Percentiles rank a stretch among this genome's conserved stretches.
Evolutionary conservation across 352 stramenopile species (phyloP).

Genomic region (Thraustotheca clavata): DNA sequence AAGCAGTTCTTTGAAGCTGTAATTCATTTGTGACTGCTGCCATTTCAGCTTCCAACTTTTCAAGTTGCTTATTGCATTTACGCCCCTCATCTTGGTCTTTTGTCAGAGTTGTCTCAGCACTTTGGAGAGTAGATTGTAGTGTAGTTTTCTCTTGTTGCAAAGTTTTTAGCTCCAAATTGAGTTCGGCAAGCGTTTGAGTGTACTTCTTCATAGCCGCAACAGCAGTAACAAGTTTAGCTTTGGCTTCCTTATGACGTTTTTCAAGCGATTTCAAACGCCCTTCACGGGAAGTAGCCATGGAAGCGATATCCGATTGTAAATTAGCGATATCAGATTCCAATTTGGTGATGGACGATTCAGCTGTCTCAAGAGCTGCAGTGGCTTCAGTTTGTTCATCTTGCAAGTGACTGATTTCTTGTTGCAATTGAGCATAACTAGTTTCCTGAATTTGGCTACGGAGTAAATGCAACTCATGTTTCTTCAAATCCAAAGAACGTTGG

Average conservation of each 20-base stretch:
- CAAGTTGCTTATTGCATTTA: not conserved
- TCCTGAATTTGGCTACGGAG: slow-evolving; percentile 72
- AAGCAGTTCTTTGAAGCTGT: slow-evolving; percentile 52
- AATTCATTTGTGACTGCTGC: slow-evolving; percentile 52
- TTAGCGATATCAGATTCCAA: slow-evolving; percentile 65
- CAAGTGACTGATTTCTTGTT: slow-evolving; percentile 53
- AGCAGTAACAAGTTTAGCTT: slow-evolving; percentile 66
- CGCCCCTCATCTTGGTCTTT: slow-evolving; percentile 15
- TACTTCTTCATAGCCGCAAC: slow-evolving; percentile 42
- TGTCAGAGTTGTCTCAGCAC: not conserved
- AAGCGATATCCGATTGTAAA: slow-evolving; percentile 72
- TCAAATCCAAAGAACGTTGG: slow-evolving; percentile 72
- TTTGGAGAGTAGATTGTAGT: slow-evolving; percentile 49
- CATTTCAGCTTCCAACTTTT: slow-evolving; percentile 48
- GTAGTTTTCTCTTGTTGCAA: slow-evolving; percentile 66
- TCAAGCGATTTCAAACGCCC: slow-evolving; percentile 74
- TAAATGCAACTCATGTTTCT: slow-evolving; percentile 69
- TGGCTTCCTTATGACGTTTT: slow-evolving; percentile 59
- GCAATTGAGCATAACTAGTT: slow-evolving; percentile 68
- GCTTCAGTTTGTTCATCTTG: slow-evolving; percentile 69
- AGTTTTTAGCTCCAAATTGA: slow-evolving; percentile 47
- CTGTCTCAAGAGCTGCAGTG: slow-evolving; percentile 45
- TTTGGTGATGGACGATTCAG: slow-evolving; percentile 60
- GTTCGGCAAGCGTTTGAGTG: slow-evolving; percentile 62
- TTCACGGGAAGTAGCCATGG: slow-evolving; percentile 71